Evolutionary conservation across 257 asterid species (phyloP).

Genomic region (Solanum verrucosum): DNA sequence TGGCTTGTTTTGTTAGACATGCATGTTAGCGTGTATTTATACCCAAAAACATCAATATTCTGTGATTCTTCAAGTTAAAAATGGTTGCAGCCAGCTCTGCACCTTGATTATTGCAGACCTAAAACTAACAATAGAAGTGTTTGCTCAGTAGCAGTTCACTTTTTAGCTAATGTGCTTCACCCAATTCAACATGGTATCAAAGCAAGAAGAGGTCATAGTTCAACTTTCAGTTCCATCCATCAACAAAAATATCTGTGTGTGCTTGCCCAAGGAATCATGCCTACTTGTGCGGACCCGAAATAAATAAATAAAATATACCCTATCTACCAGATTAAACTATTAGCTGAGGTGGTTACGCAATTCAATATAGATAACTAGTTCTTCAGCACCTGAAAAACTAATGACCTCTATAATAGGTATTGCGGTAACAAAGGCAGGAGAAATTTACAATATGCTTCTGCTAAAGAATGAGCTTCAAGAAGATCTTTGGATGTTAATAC

Average conservation of each 20-base stretch:
- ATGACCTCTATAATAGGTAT: neutral
- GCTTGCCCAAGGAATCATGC: neutral
- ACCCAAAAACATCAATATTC: neutral
- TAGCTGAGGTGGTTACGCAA: neutral
- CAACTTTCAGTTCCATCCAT: neutral
- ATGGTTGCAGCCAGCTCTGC: neutral
- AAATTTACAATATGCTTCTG: neutral
- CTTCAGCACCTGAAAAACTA: neutral
- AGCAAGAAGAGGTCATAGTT: neutral
- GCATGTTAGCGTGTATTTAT: neutral
- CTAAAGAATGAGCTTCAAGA: neutral
- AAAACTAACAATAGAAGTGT: neutral
- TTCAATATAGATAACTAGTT: neutral
- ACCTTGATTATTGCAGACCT: neutral
- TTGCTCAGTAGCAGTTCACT: neutral
- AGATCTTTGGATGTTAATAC: neutral
- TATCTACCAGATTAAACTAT: neutral
- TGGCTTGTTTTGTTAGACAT: neutral
- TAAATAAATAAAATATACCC: neutral
- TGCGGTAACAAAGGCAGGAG: neutral
- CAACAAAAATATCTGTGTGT: neutral
- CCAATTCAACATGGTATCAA: neutral
- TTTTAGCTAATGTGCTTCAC: neutral
- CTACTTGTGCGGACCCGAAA: neutral
- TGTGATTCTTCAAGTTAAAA: neutral